A percentile compares a stretch with the other conserved stretches of the same genome.
Conservation (phyloP, 371 early-diverging fungal species). For the Fennellomyces sp. region DNA sequence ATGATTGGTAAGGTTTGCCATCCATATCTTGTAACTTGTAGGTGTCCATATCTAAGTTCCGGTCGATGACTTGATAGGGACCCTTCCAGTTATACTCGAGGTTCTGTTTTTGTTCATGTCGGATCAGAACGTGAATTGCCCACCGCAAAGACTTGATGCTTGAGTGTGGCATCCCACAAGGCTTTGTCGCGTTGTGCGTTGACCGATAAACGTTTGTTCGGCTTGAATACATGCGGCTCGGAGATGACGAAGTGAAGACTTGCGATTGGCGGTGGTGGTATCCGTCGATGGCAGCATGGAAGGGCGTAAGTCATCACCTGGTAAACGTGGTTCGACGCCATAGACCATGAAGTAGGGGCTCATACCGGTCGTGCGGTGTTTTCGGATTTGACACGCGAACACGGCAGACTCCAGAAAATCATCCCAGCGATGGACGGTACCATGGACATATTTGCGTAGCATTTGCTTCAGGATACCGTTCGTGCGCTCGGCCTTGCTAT, state of each 20-base stretch:
- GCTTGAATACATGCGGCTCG: not conserved
- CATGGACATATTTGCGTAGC: constrained; percentile 23
- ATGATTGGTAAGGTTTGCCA: constrained; percentile 1
- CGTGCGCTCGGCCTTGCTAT: too few relatives aligned
- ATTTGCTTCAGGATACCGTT: constrained; percentile 13
- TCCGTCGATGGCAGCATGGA: not conserved
- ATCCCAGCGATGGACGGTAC: not conserved
- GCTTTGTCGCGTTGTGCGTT: constrained; percentile 18
- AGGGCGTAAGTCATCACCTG: constrained; percentile 13
- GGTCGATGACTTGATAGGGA: constrained; percentile 3
- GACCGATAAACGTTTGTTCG: not conserved
- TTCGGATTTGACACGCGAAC: constrained; percentile 10
- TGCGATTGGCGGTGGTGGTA: not conserved
- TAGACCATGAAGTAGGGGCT: constrained; percentile 14
- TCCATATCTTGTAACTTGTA: constrained; percentile 4
- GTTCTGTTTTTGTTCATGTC: not conserved
- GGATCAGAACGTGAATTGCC: constrained; percentile 15
- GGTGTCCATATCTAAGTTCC: not conserved
- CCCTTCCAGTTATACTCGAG: constrained; percentile 12
- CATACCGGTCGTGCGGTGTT: not conserved
- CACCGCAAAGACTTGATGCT: not conserved
- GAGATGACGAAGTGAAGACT: not conserved
- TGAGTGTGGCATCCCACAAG: constrained; percentile 15
- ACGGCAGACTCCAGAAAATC: constrained; percentile 12
- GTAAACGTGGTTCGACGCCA: constrained; percentile 17